These are phyloP conservation scores for Globisporangium orthogonon DNA, from an alignment of 352 stramenopile genomes.

Conservation along the genomic window DNA sequence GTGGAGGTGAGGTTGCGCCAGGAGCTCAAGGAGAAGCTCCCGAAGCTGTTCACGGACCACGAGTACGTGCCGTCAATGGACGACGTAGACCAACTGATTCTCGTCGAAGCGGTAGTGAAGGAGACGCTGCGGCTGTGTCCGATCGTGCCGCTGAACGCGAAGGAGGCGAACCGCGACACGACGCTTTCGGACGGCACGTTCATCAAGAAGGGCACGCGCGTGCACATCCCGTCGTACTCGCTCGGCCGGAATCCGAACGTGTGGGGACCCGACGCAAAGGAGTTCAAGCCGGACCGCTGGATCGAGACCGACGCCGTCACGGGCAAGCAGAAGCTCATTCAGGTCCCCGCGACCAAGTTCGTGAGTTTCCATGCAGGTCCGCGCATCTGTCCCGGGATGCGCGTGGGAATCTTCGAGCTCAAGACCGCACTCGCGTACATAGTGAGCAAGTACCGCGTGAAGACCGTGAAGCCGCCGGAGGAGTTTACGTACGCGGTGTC, in stretches of 20 bases:
- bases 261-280: not conserved
- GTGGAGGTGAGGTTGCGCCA: constrained; percentile 37
- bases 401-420: constrained; percentile 23
- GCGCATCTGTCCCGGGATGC: constrained; percentile 31
- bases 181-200: constrained; percentile 47
- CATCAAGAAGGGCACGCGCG: constrained; percentile 24
- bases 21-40: constrained; percentile 37
- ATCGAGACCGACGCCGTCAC: constrained; percentile 15
- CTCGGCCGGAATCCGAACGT: not conserved
- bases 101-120: constrained; percentile 52
- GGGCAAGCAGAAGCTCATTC: constrained; percentile 6
- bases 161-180: constrained; percentile 34
- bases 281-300: constrained; percentile 46
- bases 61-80: constrained; percentile 30
- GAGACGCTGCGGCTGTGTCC: constrained; percentile 67
- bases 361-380: constrained; percentile 32
- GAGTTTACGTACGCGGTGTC: constrained; percentile 43
- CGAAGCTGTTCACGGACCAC: constrained; percentile 19
- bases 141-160: constrained; percentile 20
- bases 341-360: constrained; percentile 32
- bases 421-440: constrained; percentile 47
- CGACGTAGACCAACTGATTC: constrained; percentile 38
- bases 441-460: constrained; percentile 40
- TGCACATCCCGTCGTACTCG: constrained; percentile 19
- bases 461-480: constrained; percentile 34